These are phyloP conservation scores for Peltaster fructicola DNA, from an alignment of 2,329 filamentous ascomycete species.

Conservation along the genomic window DNA sequence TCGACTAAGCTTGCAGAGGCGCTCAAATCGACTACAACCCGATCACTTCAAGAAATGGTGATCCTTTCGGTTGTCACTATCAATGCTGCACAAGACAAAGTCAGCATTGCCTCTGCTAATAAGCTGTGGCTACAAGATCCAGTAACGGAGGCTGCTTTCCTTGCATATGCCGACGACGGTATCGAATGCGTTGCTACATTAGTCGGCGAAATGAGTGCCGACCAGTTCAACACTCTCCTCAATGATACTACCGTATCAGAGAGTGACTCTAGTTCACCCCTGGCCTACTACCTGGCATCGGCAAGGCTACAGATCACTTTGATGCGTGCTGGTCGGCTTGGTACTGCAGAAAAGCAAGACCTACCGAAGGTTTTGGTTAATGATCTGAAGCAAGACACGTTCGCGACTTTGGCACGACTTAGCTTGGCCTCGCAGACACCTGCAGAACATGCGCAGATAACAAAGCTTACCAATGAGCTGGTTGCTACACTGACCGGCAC, in stretches of 20 bases:
- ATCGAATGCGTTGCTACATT: too few species aligned
- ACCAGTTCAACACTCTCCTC: conserved; percentile 21
- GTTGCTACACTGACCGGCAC: conserved; percentile 40
- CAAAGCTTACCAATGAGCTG: conserved; percentile 40
- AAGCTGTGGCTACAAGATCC: conserved; percentile 28
- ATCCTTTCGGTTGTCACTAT: conserved; percentile 35
- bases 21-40: conserved; percentile 15
- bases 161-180: too few species aligned
- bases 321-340: conserved; percentile 27
- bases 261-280: conserved; percentile 6
- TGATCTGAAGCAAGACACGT: conserved; percentile 23
- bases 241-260: too few species aligned
- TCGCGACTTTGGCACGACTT: conserved; percentile 31
- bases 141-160: conserved; percentile 34
- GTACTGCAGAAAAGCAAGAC: too few species aligned
- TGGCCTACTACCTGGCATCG: conserved; percentile 26
- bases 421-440: conserved; percentile 32
- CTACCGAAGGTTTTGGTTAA: too few species aligned
- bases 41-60: conserved; percentile 14
- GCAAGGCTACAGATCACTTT: conserved; percentile 20
- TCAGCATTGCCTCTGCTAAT: conserved; percentile 38
- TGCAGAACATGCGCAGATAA: conserved; percentile 28
- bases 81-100: conserved; percentile 41
- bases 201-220: conserved; percentile 32
- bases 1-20: conserved; percentile 16